Conservation (phyloP, 345 rosid genomes). For the Eutrema yunnanense region DNA sequence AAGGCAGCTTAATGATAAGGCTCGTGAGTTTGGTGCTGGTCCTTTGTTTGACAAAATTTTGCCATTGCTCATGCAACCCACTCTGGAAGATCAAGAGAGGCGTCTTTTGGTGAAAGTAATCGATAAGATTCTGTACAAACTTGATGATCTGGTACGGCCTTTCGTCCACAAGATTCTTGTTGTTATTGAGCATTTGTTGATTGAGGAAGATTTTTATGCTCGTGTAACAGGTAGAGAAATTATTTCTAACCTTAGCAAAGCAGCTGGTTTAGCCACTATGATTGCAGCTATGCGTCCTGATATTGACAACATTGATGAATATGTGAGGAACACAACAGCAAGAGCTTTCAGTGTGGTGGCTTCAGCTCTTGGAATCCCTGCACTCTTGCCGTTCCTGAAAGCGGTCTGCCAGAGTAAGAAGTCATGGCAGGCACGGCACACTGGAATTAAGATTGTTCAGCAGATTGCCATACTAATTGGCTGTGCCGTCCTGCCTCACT, state of each 20-base stretch:
- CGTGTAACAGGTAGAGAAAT: constrained; percentile 99
- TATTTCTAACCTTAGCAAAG: constrained; percentile 94
- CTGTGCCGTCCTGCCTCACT: constrained; percentile 96
- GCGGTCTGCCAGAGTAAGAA: constrained; percentile 99
- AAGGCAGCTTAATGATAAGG: constrained; percentile 96
- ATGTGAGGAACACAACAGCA: constrained; percentile 98
- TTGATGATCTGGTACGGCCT: constrained; percentile 97
- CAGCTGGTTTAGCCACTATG: constrained; percentile 99
- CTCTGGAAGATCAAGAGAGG: constrained; percentile 97
- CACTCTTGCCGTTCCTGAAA: constrained; percentile 84
- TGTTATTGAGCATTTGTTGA: constrained; percentile 94
- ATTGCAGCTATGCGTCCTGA: constrained; percentile 99
- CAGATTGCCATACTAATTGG: constrained; percentile 98
- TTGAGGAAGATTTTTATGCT: constrained; percentile 99
- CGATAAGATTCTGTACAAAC: constrained; percentile 83
- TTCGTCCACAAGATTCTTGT: constrained; percentile 97
- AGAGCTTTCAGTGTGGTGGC: constrained; percentile 99
- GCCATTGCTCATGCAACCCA: constrained; percentile 97
- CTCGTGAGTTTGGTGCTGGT: constrained; percentile 96
- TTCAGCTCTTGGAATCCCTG: constrained; percentile 96
- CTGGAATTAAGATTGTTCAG: constrained; percentile 99
- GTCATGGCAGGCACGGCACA: constrained; percentile 99
- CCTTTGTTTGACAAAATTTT: constrained; percentile 82
- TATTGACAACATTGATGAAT: constrained; percentile 95
- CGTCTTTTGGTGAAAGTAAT: constrained; percentile 98